Conservation (phyloP, 257 asterid species). For the Nyctanthes arbortristis region DNA sequence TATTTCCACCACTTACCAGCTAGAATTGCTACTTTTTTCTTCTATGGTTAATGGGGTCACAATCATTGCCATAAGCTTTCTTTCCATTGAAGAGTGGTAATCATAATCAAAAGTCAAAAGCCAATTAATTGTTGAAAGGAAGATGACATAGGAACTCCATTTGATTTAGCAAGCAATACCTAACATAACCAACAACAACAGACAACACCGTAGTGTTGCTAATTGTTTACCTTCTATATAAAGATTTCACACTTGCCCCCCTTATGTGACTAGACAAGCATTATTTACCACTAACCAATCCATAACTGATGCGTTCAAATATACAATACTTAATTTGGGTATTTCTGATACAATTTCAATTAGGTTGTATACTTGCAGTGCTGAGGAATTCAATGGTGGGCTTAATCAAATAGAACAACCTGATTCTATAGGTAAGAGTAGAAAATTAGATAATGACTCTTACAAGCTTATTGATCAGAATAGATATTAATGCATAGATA, state of each 20-base stretch:
- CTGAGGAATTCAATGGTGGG: neutral
- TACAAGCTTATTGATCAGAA: neutral
- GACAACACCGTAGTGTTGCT: neutral
- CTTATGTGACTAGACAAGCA: neutral
- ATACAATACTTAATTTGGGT: neutral
- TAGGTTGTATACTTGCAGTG: neutral
- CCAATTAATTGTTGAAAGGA: neutral
- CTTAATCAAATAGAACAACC: neutral
- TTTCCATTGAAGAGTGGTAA: slow-evolving; percentile 34
- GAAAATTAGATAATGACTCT: neutral
- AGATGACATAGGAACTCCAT: neutral
- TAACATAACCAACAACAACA: neutral
- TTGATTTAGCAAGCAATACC: neutral
- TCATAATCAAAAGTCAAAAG: neutral
- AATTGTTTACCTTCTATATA: neutral
- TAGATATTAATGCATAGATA: no score
- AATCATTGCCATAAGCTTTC: slow-evolving; percentile 49
- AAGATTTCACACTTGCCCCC: neutral
- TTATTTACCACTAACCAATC: neutral
- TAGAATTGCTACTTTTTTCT: slow-evolving; percentile 42
- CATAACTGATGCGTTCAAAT: neutral
- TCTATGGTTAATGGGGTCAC: slow-evolving; percentile 38
- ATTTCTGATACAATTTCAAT: neutral
- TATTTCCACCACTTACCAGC: slow-evolving; percentile 43
- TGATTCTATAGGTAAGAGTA: neutral